Evolutionary conservation across 805 yeast species (phyloP).

Genomic region (Starmerella geochares): DNA sequence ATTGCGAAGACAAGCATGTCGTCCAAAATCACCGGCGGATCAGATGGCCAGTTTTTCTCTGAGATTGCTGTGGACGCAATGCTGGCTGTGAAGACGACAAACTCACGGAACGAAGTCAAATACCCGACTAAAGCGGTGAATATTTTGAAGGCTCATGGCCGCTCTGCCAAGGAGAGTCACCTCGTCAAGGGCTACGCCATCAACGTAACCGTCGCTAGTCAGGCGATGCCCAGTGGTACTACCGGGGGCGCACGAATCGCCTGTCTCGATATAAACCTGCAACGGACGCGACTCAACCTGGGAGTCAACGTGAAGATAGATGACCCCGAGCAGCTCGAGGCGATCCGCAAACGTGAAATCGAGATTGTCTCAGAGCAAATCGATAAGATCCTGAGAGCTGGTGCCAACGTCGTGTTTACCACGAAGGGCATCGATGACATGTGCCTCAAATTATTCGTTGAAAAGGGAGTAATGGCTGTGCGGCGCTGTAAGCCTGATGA

Average conservation of each 20-base stretch:
- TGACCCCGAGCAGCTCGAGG: constrained; percentile 94
- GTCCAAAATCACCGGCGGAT: constrained; percentile 77
- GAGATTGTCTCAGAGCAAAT: constrained; percentile 78
- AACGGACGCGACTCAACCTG: constrained; percentile 94
- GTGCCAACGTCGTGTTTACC: constrained; percentile 86
- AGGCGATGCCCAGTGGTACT: constrained; percentile 79
- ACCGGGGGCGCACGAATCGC: constrained; percentile 63
- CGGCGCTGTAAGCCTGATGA: constrained; percentile 97
- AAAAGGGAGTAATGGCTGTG: constrained; percentile 86
- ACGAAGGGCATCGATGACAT: constrained; percentile 93
- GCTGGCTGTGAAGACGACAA: constrained; percentile 85
- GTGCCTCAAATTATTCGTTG: constrained; percentile 83
- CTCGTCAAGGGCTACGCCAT: constrained; percentile 89
- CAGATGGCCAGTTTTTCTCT: constrained; percentile 84
- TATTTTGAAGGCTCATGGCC: constrained; percentile 92
- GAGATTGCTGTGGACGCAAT: constrained; percentile 90
- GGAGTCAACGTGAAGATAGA: constrained; percentile 95
- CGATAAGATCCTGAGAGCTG: constrained; percentile 67
- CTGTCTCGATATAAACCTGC: constrained; percentile 80
- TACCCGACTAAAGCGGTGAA: constrained; percentile 96
- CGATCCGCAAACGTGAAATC: constrained; percentile 77
- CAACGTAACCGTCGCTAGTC: constrained; percentile 94
- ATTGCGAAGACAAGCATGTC: constrained; percentile 97
- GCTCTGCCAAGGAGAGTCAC: constrained; percentile 75
- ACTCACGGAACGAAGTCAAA: constrained; percentile 62